phyloP scores from a whole-genome alignment of 495 filamentous ascomycete species.

The Trichoderma asperelloides region DNA sequence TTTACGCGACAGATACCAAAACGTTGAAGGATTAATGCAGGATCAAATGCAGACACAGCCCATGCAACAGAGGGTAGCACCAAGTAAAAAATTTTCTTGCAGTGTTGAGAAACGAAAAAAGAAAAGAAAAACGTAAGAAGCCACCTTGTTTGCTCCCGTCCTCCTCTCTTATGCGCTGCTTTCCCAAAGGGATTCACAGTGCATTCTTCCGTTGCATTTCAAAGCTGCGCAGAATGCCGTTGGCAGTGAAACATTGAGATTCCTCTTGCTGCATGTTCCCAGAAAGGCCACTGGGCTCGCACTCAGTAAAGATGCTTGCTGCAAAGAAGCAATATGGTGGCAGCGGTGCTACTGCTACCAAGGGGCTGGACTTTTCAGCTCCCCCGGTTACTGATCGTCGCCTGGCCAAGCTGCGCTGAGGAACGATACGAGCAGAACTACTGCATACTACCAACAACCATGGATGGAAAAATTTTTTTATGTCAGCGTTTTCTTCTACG shows the following conservation, averaged over 20 bases:
- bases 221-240: neutral
- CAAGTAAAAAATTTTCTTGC: no score
- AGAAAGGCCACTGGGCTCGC: neutral
- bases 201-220: neutral
- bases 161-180: neutral
- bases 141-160: neutral
- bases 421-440: no score
- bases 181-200: neutral
- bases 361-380: no score
- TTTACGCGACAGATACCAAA: no score
- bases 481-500: neutral
- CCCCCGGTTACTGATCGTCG: no score
- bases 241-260: neutral
- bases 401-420: no score
- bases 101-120: neutral
- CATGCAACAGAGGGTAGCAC: no score
- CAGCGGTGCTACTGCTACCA: neutral
- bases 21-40: no score
- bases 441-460: no score
- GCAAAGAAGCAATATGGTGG: neutral
- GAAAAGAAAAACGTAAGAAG: neutral
- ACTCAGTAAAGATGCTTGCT: neutral
- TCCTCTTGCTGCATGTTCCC: neutral
- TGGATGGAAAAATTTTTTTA: no score
- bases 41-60: no score